Evolutionary conservation across 2,329 filamentous ascomycete genomes (phyloP).

Genomic region (Claviceps cyperi): DNA sequence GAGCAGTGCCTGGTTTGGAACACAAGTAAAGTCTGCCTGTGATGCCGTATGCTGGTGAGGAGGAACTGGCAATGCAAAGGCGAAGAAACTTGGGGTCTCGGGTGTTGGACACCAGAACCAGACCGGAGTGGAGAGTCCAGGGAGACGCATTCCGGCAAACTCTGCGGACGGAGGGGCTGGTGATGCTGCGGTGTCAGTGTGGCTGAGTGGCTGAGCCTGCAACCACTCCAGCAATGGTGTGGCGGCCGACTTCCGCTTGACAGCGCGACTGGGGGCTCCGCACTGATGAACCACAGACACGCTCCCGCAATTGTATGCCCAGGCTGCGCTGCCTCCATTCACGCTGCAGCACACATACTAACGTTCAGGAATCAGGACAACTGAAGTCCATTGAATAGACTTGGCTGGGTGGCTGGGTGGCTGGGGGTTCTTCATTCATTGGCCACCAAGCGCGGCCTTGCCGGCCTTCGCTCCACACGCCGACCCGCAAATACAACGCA

Average conservation of each 20-base stretch:
- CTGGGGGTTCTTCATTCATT: background rate
- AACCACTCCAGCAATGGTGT: background rate
- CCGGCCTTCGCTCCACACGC: background rate
- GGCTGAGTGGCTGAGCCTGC: background rate
- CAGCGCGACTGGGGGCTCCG: no score
- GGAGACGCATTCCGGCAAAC: slow-evolving; percentile 6
- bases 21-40: slow-evolving; percentile 4
- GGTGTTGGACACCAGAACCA: background rate
- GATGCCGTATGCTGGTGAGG: slow-evolving; percentile 3
- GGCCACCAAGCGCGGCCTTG: background rate
- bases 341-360: no score
- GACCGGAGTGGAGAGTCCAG: background rate
- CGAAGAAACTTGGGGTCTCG: slow-evolving; percentile 3
- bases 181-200: background rate
- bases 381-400: background rate
- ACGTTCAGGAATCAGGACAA: no score
- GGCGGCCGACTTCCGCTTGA: no score
- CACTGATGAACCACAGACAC: no score
- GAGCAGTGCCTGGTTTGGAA: background rate
- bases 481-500: background rate
- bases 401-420: no score
- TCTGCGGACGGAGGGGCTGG: slow-evolving; percentile 9
- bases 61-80: slow-evolving; percentile 3
- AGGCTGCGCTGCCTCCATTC: no score
- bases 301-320: no score